Conservation (phyloP, 306 rosid genomes). For the Glycine latifolia region DNA sequence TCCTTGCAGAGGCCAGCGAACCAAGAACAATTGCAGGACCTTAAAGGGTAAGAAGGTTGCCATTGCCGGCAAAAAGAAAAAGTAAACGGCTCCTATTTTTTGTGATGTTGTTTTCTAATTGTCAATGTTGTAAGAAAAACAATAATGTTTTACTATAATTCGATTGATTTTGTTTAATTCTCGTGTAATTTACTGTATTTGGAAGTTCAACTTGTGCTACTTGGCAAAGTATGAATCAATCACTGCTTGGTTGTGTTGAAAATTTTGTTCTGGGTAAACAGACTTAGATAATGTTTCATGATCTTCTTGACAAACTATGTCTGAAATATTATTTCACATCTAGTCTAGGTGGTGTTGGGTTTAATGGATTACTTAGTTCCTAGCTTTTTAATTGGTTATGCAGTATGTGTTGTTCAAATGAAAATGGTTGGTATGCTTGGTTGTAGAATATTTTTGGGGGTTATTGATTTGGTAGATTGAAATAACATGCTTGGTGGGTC, state of each 20-base stretch:
- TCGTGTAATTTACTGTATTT: too few relatives aligned
- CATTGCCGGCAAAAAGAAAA: slow-evolving; percentile 86
- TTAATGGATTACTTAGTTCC: not conserved
- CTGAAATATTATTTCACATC: not conserved
- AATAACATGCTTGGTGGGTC: not conserved
- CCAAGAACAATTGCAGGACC: slow-evolving; percentile 92
- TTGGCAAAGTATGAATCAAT: not conserved
- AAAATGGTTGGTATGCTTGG: slow-evolving; percentile 7
- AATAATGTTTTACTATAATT: slow-evolving; percentile 6
- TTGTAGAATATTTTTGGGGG: slow-evolving; percentile 2
- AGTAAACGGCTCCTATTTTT: slow-evolving; percentile 16
- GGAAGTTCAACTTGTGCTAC: not conserved
- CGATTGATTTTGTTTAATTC: slow-evolving; percentile 16
- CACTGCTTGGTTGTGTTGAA: not conserved
- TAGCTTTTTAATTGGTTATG: not conserved
- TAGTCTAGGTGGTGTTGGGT: slow-evolving; percentile 7
- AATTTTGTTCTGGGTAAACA: not conserved
- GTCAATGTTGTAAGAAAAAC: slow-evolving; percentile 1
- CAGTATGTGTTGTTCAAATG: not conserved
- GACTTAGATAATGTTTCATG: not conserved
- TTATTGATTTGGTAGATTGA: not conserved
- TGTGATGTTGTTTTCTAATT: not conserved
- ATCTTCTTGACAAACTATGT: not conserved
- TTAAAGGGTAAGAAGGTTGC: slow-evolving; percentile 92
- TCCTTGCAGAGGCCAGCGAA: slow-evolving; percentile 95